These are phyloP conservation scores for Spinellus fusiger DNA, from an alignment of 192 early-diverging fungal species.

Conservation along the genomic window DNA sequence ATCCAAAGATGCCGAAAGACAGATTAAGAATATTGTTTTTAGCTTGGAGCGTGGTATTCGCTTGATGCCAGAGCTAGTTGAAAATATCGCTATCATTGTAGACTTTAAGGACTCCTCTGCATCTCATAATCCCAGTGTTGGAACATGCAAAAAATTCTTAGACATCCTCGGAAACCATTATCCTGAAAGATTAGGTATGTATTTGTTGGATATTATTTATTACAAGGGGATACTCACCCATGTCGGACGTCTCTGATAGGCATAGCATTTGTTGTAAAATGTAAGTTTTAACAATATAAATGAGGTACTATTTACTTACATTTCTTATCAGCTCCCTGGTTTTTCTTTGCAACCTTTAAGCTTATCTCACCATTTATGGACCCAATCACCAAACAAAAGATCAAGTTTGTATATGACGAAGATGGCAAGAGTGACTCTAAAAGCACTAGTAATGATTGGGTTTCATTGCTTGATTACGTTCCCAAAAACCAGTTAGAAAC, in stretches of 20 bases:
- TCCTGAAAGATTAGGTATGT: slow-evolving; percentile 70
- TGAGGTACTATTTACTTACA: background rate
- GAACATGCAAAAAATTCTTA: slow-evolving; percentile 73
- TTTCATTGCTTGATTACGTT: slow-evolving; percentile 47
- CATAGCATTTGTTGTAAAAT: slow-evolving; percentile 60
- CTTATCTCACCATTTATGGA: slow-evolving; percentile 85
- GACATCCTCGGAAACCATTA: slow-evolving; percentile 83
- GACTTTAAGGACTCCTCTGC: slow-evolving; percentile 71
- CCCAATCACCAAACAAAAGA: slow-evolving; percentile 80
- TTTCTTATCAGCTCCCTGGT: slow-evolving; percentile 32
- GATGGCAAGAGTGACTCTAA: slow-evolving; percentile 7
- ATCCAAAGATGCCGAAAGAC: slow-evolving; percentile 63
- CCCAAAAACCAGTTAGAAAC: slow-evolving; percentile 52
- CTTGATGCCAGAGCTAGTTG: slow-evolving; percentile 69
- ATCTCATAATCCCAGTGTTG: slow-evolving; percentile 62
- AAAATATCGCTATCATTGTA: slow-evolving; percentile 73
- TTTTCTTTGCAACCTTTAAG: slow-evolving; percentile 79
- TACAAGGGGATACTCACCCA: too few species aligned
- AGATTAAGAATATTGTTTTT: slow-evolving; percentile 79
- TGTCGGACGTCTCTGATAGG: background rate
- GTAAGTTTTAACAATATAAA: slow-evolving; percentile 26
- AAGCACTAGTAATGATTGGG: slow-evolving; percentile 30
- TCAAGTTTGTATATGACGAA: slow-evolving; percentile 71
- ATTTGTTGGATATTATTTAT: background rate
- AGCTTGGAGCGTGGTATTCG: slow-evolving; percentile 74